Conservation (phyloP, 163 green algal genomes). For the Botryococcus braunii region DNA sequence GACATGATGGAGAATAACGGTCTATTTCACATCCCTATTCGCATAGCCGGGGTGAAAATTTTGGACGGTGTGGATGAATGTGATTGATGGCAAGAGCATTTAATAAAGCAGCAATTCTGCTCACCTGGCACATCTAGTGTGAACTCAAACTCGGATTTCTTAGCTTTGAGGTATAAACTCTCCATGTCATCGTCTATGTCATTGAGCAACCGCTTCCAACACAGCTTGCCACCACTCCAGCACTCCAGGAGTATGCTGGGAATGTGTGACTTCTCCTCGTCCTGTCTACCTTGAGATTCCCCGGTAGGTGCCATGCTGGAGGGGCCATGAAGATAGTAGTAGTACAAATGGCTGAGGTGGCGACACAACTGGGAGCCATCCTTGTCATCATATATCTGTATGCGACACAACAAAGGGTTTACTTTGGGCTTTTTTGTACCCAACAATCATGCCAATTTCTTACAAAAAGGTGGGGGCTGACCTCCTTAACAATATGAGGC, state of each 20-base stretch:
- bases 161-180: conserved; percentile 52
- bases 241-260: conserved; percentile 20
- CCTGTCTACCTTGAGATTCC: too few relatives aligned
- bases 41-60: too few relatives aligned
- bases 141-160: conserved; percentile 50
- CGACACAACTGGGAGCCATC: conserved; percentile 24
- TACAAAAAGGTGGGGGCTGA: too few relatives aligned
- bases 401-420: too few relatives aligned
- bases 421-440: too few relatives aligned
- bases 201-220: conserved; percentile 32
- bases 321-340: conserved; percentile 79
- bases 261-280: conserved; percentile 8
- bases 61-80: too few relatives aligned
- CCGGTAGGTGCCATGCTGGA: too few relatives aligned
- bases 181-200: conserved; percentile 72
- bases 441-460: too few relatives aligned
- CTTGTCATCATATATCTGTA: conserved; percentile 36
- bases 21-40: too few relatives aligned
- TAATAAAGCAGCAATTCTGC: too few relatives aligned
- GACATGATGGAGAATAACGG: too few relatives aligned
- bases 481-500: conserved; percentile 53
- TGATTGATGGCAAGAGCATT: too few relatives aligned
- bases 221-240: neutral
- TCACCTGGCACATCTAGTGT: conserved; percentile 56
- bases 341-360: conserved; percentile 74